Base-by-base conservation (phyloP, 2,329 filamentous ascomycete genomes). In the Colletotrichum eremochloae region DNA sequence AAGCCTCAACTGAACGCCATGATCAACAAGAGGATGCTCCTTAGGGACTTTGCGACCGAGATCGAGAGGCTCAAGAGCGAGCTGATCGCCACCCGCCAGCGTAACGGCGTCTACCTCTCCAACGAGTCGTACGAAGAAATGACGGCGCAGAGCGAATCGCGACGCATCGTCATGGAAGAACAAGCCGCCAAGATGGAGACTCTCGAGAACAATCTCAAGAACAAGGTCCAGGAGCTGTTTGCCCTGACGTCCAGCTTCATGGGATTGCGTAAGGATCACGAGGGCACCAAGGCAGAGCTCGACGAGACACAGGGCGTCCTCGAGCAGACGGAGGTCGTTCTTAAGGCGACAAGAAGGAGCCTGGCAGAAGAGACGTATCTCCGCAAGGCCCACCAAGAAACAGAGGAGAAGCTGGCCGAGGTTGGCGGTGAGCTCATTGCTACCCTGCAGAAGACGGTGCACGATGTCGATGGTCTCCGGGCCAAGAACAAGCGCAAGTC, bases 41-140 rank as follows among this genome's bases (percentile, higher is more conserved):
- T 99, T 14, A 92, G 90, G 72, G 96, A 99, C 75, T 97, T 97
- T 75, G 96, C 96, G 0, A 86, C 88, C 33, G 96, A 99, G 79
- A 98, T 99, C 63, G 95, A 99, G 81, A 96, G 94, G 80, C 86
- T 99, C 46, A 98, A 97, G 85, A 94, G 93, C 76, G 96, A 99
- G 79, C 86, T 99, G 18, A 97, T 98, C 75, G 93, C 95, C 3
- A 97, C 96, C 7, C 88, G 96, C 33, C 94, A 97, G 80, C 92
- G 96, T 48, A 98, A 98, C 79, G 96, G 96, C 65, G 96, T 99
- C 2, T 98, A 98, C 79, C 87, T 99, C 44, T 93, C 96, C 0
- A 93, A 94, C 68, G 95, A 97, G 71, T 90, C 90, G 20, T 98
- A 95, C 78, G 96, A 98, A 79, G 94, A 97, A 77, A 93, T 99